Evolutionary conservation across 495 filamentous ascomycete species (phyloP).

Genomic region (Chlorociboria aeruginascens): DNA sequence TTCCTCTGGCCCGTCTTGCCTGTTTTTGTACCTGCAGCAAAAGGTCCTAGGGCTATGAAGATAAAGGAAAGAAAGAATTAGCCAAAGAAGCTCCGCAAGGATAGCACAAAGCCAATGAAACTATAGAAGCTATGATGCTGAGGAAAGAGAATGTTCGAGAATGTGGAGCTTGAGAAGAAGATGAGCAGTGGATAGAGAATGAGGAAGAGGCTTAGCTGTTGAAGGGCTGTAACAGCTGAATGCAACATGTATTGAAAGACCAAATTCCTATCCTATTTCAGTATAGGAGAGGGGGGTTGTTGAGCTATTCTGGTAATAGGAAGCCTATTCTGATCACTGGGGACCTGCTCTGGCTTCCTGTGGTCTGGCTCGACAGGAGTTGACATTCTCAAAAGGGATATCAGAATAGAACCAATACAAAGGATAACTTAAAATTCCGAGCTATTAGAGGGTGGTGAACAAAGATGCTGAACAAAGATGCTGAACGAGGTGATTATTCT

Average conservation of each 20-base stretch:
- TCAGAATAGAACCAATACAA: constrained; percentile 1
- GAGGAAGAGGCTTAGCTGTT: background rate
- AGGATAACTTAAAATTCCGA: constrained; percentile 6
- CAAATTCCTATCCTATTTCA: background rate
- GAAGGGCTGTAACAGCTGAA: background rate
- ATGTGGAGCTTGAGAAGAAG: background rate
- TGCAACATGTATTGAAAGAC: background rate
- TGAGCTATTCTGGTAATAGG: constrained; percentile 9
- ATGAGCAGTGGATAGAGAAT: background rate
- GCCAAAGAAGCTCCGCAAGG: background rate
- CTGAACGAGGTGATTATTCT: too few species aligned
- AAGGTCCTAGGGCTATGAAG: background rate
- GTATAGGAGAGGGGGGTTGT: background rate
- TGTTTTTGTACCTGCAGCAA: constrained; percentile 1
- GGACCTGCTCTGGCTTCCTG: constrained; percentile 1
- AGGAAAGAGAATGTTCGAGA: constrained; percentile 1
- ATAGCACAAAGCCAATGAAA: background rate
- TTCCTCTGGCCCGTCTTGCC: background rate
- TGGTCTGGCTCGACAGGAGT: constrained; percentile 10
- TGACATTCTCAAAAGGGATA: constrained; percentile 6
- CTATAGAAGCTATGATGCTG: background rate
- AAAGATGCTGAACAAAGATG: too few species aligned
- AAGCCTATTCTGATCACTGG: constrained; percentile 9
- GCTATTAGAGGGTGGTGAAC: constrained; percentile 3
- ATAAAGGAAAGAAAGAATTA: background rate